Conservation (phyloP, 495 filamentous ascomycete species). For the Lentithecium fluviatile region DNA sequence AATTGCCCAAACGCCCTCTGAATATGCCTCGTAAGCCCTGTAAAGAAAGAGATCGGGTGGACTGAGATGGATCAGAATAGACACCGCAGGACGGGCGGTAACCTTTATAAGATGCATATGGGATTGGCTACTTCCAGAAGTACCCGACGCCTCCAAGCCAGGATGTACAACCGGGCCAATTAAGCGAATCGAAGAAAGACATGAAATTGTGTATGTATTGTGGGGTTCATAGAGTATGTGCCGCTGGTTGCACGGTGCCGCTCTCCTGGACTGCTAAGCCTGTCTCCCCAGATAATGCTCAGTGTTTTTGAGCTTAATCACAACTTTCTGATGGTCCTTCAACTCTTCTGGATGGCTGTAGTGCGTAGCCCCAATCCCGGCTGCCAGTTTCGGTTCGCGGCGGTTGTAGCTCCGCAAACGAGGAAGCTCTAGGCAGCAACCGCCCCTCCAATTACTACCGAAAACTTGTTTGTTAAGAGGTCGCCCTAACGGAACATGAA, state of each 20-base stretch:
- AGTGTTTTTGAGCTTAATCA: no score
- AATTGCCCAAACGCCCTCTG: slow-evolving; percentile 20
- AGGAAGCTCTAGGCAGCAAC: not conserved
- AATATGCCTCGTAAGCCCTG: slow-evolving; percentile 2
- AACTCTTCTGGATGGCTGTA: not conserved
- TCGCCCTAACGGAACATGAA: slow-evolving; percentile 3
- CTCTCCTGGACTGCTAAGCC: no score
- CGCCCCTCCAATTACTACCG: not conserved
- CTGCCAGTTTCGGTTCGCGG: no score
- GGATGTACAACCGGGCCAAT: not conserved
- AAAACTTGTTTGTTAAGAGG: slow-evolving; percentile 8
- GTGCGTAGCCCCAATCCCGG: not conserved
- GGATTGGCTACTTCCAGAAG: no score
- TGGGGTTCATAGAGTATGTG: no score
- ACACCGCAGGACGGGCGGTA: slow-evolving; percentile 8
- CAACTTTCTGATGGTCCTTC: no score
- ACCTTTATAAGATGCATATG: not conserved
- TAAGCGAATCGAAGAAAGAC: no score
- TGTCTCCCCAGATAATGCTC: no score
- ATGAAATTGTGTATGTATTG: no score
- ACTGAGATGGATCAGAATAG: not conserved
- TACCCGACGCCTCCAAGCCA: not conserved
- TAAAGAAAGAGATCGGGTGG: not conserved
- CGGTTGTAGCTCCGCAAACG: not conserved
- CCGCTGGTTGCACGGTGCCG: no score